Base-by-base conservation (phyloP, 352 stramenopile species). In the Phytopythium boreale region DNA sequence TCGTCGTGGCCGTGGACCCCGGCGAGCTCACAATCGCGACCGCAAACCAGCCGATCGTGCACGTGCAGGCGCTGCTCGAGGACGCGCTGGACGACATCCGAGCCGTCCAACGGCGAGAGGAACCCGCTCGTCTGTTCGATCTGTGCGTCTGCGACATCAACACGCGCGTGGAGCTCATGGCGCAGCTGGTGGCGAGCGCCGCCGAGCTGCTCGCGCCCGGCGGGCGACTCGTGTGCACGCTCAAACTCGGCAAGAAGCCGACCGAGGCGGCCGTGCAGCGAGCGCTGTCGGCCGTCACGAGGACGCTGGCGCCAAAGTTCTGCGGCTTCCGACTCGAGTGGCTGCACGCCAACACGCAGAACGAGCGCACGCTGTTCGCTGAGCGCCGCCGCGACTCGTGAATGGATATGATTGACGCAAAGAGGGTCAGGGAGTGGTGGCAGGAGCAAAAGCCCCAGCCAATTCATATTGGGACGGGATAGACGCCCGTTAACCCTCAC, bases 71-170 rank as follows among this genome's bases (percentile, higher is more conserved):
- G 59, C 61, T 84, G 31, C 59, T 88, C 12, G 75, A 87, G 62
- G 72, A 75, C 47, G 75, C 77, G 8, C 51, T 68, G n/a, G 53
- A 59, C 34, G 53, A 47, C 19, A 49, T 59, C 34, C 53, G 53
- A 31, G 34, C 20, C 34, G 29, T 49, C 10, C 53, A 59, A 19
- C 19, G 37, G 4, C 47, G 71, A n/a, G 58, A 81, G 6, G 20
- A 47, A 6, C 24, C 29, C 15, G 70, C 82, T 69, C 59, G 71
- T 17, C 68, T 51, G 14, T 87, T 88, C 39, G 57, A 67, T 2
- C 57, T 88, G 51, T 77, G 73, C 34, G 79, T 87, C 27, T 88
- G 79, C 58, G 69, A 75, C 36, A 82, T 80, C 69, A 82, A 80
- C 56, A 56, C 77, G 1, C 71, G 69, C 17, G 69, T 78, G 39